Base-by-base conservation (phyloP, 768 basidiomycete genomes). In the Suillus subaureus region DNA sequence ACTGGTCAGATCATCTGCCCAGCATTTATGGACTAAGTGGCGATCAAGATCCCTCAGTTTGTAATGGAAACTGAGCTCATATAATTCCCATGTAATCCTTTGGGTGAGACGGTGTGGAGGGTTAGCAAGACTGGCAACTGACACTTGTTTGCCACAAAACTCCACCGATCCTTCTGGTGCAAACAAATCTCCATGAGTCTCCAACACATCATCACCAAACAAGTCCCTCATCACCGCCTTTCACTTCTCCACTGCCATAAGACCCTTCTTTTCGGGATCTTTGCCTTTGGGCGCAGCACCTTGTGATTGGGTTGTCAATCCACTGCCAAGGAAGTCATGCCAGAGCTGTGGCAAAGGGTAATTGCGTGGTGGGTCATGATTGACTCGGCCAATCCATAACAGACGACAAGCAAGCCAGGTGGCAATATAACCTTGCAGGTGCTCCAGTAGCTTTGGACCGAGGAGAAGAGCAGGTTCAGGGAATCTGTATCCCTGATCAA, bases 1-100 rank as follows among this genome's bases (percentile, higher is more conserved):
- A n/a, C n/a, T n/a, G n/a, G n/a, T n/a, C n/a, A n/a, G n/a, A n/a
- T n/a, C n/a, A n/a, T n/a, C n/a, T 49, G 11, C 52, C 16, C 61
- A 54, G 57, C 28, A 18, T 31, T 54, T 37, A 21, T 35, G 40
- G 2, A 64, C 67, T 1, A 28, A 39, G 47, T n/a, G 8, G 4
- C 31, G 16, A 37, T 72, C 65, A 2, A 72, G 64, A 21, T 68
- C 64, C 18, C 64, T 18, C 1, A 72, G 62, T 31, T 72, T 66
- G 33, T 66, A 69, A 9, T 52, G 6, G 43, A 72, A 72, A 39
- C 68, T 66, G 6, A 67, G 62, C 31, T 72, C 67, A 3, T 57
- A 40, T 2, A 71, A 35, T 31, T 70, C 65, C 71, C 69, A 72
- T 21, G 43, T 43, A 16, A 43, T 43, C 43, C 43, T 43, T 43